These are phyloP conservation scores for Leucoagaricus sp. DNA, from an alignment of 1,284 basidiomycete species.

Conservation along the genomic window DNA sequence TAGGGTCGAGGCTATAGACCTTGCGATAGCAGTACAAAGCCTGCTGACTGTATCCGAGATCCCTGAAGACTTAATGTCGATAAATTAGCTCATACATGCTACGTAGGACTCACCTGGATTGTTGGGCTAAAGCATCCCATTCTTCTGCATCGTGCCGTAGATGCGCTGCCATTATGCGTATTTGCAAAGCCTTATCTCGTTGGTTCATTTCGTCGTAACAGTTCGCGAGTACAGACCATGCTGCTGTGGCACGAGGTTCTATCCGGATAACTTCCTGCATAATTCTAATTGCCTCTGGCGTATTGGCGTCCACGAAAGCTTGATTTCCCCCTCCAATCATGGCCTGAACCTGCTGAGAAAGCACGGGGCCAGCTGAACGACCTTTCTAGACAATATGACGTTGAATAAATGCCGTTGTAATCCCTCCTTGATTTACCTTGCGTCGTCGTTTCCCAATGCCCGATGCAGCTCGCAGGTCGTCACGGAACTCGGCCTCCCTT, in stretches of 20 bases:
- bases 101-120: conserved; percentile 58
- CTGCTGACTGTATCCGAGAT: conserved; percentile 76
- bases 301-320: conserved; percentile 77
- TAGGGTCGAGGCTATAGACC: conserved; percentile 76
- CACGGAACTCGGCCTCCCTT: conserved; percentile 64
- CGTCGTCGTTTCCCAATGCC: conserved; percentile 62
- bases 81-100: background rate
- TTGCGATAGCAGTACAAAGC: conserved; percentile 93
- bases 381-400: conserved; percentile 29
- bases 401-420: background rate
- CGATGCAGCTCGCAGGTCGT: conserved; percentile 69
- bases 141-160: conserved; percentile 82
- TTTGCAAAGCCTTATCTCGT: conserved; percentile 73
- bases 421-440: conserved; percentile 37
- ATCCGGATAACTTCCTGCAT: conserved; percentile 94
- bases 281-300: conserved; percentile 71
- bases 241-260: conserved; percentile 81
- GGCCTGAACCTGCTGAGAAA: conserved; percentile 82
- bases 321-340: conserved; percentile 88
- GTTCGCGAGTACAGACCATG: conserved; percentile 87
- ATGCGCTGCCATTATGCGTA: conserved; percentile 90
- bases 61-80: conserved; percentile 38
- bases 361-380: conserved; percentile 46
- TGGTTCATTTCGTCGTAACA: conserved; percentile 76
- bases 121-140: conserved; percentile 80